These are phyloP conservation scores for Paramecium pentaurelia DNA, from an alignment of 73 alveolate genomes.

Conservation along the genomic window DNA sequence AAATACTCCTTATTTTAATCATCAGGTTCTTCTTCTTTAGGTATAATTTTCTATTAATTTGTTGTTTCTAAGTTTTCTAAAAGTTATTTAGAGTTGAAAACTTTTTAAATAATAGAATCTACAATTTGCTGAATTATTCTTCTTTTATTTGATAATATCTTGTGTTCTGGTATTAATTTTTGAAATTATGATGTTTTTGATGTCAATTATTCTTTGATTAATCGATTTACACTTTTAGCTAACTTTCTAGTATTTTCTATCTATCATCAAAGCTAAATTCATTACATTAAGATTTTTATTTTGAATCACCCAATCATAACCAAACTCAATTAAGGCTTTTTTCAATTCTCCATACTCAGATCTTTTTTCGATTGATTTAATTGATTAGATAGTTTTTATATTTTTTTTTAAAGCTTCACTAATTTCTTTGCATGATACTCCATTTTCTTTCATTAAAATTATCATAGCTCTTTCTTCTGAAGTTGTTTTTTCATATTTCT, in stretches of 20 bases:
- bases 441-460: neutral
- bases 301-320: neutral
- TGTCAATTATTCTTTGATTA: neutral
- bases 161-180: neutral
- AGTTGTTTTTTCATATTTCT: neutral
- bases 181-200: neutral
- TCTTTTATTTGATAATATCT: neutral
- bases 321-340: neutral
- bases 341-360: neutral
- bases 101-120: neutral
- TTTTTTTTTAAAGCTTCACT: neutral
- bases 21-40: neutral
- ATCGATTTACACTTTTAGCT: neutral
- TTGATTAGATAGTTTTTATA: neutral
- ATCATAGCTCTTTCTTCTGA: neutral
- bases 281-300: neutral
- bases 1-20: neutral
- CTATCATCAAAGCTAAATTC: neutral
- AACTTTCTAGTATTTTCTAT: neutral
- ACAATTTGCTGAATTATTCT: neutral
- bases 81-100: neutral
- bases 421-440: neutral
- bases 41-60: neutral
- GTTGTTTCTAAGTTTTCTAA: neutral
- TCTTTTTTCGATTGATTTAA: neutral